phyloP scores from a whole-genome alignment of 805 yeast species.

The Lachancea kluyveri region DNA sequence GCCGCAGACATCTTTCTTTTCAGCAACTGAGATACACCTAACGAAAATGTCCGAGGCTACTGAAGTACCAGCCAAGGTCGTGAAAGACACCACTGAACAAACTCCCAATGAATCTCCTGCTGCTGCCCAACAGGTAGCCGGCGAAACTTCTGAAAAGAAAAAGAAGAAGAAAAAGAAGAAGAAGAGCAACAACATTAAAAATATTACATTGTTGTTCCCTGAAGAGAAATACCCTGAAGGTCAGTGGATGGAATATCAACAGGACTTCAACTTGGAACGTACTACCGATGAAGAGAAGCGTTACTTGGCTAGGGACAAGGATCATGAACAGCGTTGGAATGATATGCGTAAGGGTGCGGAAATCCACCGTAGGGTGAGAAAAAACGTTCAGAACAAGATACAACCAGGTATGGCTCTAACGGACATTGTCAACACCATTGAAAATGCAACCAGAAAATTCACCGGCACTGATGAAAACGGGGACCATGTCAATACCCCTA shows the following conservation, averaged over 20 bases:
- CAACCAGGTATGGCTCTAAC: constrained; percentile 91
- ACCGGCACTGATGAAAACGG: constrained; percentile 56
- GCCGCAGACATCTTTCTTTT: too few relatives aligned
- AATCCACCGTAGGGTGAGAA: constrained; percentile 86
- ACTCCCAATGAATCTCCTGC: constrained; percentile 6
- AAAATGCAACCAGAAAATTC: constrained; percentile 71
- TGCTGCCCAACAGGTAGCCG: constrained; percentile 3
- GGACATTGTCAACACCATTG: constrained; percentile 85
- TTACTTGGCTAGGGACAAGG: constrained; percentile 53
- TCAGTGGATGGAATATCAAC: constrained; percentile 72
- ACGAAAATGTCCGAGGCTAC: too few relatives aligned
- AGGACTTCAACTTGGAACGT: constrained; percentile 57
- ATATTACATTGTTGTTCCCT: constrained; percentile 63
- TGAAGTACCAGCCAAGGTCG: constrained; percentile 6
- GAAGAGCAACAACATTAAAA: constrained; percentile 48
- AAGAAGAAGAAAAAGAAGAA: constrained; percentile 58
- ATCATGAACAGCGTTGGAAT: constrained; percentile 58
- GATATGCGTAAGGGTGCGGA: constrained; percentile 96
- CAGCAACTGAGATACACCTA: too few relatives aligned
- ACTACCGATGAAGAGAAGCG: constrained; percentile 84
- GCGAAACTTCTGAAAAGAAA: constrained; percentile 36
- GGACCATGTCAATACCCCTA: constrained; percentile 35
- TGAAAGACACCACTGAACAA: constrained; percentile 4
- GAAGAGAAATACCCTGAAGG: constrained; percentile 80
- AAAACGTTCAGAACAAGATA: constrained; percentile 63